Evolutionary conservation across 495 filamentous ascomycete genomes (phyloP), one percentile per base, ranked within the genome.

Genomic region (Neurospora sp.): DNA sequence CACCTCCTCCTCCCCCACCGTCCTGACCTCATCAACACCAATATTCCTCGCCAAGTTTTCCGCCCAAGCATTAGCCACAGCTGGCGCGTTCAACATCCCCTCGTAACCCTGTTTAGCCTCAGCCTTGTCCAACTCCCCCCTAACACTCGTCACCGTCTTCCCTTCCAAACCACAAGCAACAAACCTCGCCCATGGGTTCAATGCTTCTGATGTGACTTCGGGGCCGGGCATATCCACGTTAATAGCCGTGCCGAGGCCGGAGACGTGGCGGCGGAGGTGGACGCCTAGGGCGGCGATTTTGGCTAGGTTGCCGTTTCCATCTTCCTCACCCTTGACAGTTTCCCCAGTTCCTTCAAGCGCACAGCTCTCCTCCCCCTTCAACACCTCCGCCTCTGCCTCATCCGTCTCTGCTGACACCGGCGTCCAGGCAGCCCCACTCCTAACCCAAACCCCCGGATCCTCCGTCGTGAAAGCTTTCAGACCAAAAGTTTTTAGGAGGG

Each of bases 221-320:
- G 42, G 9, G 4, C 77, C 75, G 8, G 83, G 79, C 74, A 91
- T 93, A 72, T 78, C 77, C 27, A 96, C 85, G 83, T 99, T 99
- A 76, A 99, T 78, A 16, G 91, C 95, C 40, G 97, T 84, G 10
- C 96, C 96, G 81, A 93, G 92, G 77, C 90, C 92, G n/a, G 89
- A 92, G 45, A 99, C 88, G 81, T 96, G 88, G 68, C 95, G 83
- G 14, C 93, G 83, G 72, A 97, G 83, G 86, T 97, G 94, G 37
- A 99, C 92, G 3, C 96, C 96, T 7, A 99, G 82, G 3, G 94
- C 93, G 3, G 92, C 91, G 72, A 99, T 93, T 85, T 99, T 99
- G 74, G 82, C 86, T 69, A 86, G 39, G 39, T 12, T 40, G 9
- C 39, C 10, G 39, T 40, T 40, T 12, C 18, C 39, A 31, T 69